Base-by-base conservation (phyloP, 768 basidiomycete species). In the Termitomyces sp. region DNA sequence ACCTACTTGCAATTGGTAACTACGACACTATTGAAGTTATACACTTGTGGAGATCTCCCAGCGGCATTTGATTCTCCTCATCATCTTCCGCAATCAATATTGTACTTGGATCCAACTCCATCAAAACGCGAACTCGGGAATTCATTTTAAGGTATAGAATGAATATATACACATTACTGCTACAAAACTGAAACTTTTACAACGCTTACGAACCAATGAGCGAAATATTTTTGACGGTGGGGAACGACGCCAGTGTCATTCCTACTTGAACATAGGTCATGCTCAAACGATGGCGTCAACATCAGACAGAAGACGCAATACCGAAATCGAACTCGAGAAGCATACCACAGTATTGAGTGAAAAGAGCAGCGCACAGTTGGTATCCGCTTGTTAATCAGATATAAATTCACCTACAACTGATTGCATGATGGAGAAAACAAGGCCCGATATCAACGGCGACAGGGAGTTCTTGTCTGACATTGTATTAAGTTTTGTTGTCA, bases 231-330 rank as follows among this genome's bases (percentile, higher is more conserved):
- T 83, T 82, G 12, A 96, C 76, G 0, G 88, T 90, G 5, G 92
- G 4, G 91, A n/a, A n/a, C 91, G 11, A 88, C 77, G 63, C 95
- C 93, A 22, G 93, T 87, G 63, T 95, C 89, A 56, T 90, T 86
- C 47, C 76, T 75, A 42, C 21, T 6, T 43, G 95, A 68, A 42
- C 78, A 75, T 15, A 84, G 83, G 64, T 95, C 95, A 63, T 93
- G 87, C 57, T 86, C 81, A 2, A 90, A 70, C 2, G 90, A 93
- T 2, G 93, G 82, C 10, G 86, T 90, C 30, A 88, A 76, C 74
- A 96, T 93, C 82, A 93, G 84, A 65, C 84, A 88, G 60, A 58
- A 9, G 6, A 17, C 86, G 88, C 12, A 84, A 82, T 28, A 93
- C 70, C 82, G 45, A 81, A 65, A n/a, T 90, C 92, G 65, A 94